Evolutionary conservation across 805 yeast species (phyloP), one percentile per base, ranked within the genome.

Genomic region (Barnettozyma wickerhamii): DNA sequence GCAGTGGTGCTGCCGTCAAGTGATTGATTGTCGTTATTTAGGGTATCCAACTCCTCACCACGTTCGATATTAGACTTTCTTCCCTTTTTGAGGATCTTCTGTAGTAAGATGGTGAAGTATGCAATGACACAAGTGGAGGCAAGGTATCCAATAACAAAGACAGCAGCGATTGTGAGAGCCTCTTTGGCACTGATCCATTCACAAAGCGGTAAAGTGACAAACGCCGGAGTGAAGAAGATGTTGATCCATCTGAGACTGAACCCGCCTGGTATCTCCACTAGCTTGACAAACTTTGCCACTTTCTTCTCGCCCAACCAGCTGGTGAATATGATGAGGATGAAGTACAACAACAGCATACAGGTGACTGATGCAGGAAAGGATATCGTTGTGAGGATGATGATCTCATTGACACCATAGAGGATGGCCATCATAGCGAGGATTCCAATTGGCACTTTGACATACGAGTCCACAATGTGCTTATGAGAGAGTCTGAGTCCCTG

Each of bases 231-330:
- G 66, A 84, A 85, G 55, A 80, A 83, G 6, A 82, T 72, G 56
- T 81, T 83, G 62, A 85, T 85, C 91, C 93, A 84, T 41, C 82
- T 69, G 37, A 84, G 66, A 2, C 82, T 68, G 57, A 83, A 81
- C 46, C 83, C 82, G 64, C 75, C 74, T 13, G 87, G 76, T n/a
- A 82, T 73, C 36, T 80, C 78, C 36, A 80, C 60, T 24, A 59
- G 47, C 30, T 48, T 58, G 3, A 59, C 42, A 3, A 62, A 29
- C 6, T 41, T 38, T 5, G 53, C 36, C 1, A 66, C 61, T n/a
- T 41, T 47, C 21, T 49, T 47, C 26, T 67, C 61, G 6, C 75
- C 75, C 13, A 68, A 48, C 1, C 65, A 19, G 41, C 38, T 39
- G 10, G 74, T 70, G 24, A 65, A 52, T 2, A 61, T 36, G 30